Percentiles rank a stretch among this genome's conserved stretches.
Evolutionary conservation across 140 eudicot genomes (phyloP).

Genomic region (Senecio squalidus): DNA sequence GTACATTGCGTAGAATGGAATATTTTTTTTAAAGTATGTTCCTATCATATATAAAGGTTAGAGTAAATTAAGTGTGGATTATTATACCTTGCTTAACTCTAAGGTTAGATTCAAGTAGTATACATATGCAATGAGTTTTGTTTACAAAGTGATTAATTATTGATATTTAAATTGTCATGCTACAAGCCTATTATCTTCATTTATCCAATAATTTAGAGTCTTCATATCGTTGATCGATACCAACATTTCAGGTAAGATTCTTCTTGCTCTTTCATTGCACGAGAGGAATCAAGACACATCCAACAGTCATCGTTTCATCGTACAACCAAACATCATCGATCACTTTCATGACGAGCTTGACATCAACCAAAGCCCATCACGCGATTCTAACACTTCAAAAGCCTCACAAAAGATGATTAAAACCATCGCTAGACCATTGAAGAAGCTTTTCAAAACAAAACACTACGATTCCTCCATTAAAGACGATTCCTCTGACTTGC

Average conservation of each 20-base stretch:
- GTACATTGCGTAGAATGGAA: too few relatives aligned
- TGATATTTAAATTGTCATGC: too few relatives aligned
- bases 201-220: too few relatives aligned
- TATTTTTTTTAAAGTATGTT: too few relatives aligned
- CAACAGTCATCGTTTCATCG: conserved; percentile 9
- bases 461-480: conserved; percentile 39
- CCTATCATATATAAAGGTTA: background rate
- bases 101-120: background rate
- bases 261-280: conserved; percentile 68
- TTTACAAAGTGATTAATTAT: too few relatives aligned
- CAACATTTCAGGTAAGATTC: conserved; percentile 62
- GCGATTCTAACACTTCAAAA: conserved; percentile 16
- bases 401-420: conserved; percentile 50
- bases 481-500: conserved; percentile 57
- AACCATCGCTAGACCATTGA: conserved; percentile 51
- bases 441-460: conserved; percentile 50
- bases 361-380: conserved; percentile 17
- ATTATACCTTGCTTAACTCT: background rate
- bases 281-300: conserved; percentile 46
- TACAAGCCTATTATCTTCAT: too few relatives aligned
- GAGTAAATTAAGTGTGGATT: background rate
- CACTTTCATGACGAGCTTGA: conserved; percentile 25
- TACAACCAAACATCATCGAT: conserved; percentile 26
- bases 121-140: background rate
- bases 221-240: too few relatives aligned